Conservation (phyloP, 257 asterid species). For the Lithospermum erythrorhizon region DNA sequence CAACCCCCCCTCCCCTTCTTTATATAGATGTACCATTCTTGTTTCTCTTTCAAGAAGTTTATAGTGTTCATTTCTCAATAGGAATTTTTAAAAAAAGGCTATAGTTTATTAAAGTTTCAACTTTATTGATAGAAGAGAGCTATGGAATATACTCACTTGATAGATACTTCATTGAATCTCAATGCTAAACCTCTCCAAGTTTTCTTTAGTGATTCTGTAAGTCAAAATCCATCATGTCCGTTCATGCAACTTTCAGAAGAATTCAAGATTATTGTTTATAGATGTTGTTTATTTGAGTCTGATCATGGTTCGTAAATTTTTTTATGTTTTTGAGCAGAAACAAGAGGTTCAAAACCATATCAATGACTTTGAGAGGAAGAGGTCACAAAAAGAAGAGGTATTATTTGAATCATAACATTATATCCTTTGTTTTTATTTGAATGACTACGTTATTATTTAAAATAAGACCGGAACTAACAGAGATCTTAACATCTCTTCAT, state of each 20-base stretch:
- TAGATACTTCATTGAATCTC: conserved; percentile 68
- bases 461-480: too few relatives aligned
- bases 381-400: conserved; percentile 44
- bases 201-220: conserved; percentile 36
- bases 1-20: not conserved
- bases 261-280: not conserved
- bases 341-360: conserved; percentile 44
- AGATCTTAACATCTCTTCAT: too few relatives aligned
- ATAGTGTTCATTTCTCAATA: not conserved
- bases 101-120: not conserved
- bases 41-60: not conserved
- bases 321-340: conserved; percentile 33
- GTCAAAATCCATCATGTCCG: not conserved
- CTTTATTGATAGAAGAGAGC: not conserved
- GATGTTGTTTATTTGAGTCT: not conserved
- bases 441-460: not conserved
- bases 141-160: conserved; percentile 63
- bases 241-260: not conserved
- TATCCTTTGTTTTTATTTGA: not conserved
- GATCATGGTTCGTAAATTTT: not conserved
- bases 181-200: conserved; percentile 39
- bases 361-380: conserved; percentile 36
- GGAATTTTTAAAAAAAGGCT: not conserved
- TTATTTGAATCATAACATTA: not conserved
- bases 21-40: not conserved